These are phyloP conservation scores for Zelonia costaricensis DNA, from an alignment of 208 protist genomes.

Conservation along the genomic window DNA sequence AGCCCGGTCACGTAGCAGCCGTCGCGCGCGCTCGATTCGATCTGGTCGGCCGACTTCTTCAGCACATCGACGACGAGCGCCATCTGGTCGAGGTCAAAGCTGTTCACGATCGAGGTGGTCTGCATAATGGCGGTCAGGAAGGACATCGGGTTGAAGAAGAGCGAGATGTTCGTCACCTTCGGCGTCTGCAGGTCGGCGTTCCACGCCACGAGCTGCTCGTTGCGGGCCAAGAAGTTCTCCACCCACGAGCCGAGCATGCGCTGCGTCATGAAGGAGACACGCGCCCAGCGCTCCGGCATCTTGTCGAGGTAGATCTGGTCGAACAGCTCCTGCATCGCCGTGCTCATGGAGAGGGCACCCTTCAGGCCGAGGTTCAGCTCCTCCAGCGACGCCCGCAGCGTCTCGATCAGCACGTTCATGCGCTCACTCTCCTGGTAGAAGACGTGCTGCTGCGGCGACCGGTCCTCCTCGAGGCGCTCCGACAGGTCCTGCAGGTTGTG, in stretches of 20 bases:
- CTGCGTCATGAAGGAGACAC: conserved; percentile 96
- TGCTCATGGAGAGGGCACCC: conserved; percentile 94
- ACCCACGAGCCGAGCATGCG: conserved; percentile 95
- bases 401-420: conserved; percentile 96
- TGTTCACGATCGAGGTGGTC: conserved; percentile 96
- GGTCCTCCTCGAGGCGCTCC: conserved; percentile 95
- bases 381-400: conserved; percentile 92
- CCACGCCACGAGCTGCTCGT: conserved; percentile 96
- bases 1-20: conserved; percentile 98
- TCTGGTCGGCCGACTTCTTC: conserved; percentile 96
- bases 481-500: conserved; percentile 93
- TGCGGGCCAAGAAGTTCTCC: conserved; percentile 94
- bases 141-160: conserved; percentile 99
- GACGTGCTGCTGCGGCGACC: conserved; percentile 97
- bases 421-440: conserved; percentile 98
- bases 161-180: conserved; percentile 94
- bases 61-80: conserved; percentile 92
- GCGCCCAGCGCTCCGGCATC: conserved; percentile 95
- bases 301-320: conserved; percentile 92
- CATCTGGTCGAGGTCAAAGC: conserved; percentile 97
- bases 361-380: conserved; percentile 97
- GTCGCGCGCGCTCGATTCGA: conserved; percentile 95
- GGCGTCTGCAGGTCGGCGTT: conserved; percentile 92
- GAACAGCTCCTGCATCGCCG: conserved; percentile 93
- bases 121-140: conserved; percentile 99